These are phyloP conservation scores for Plenodomus lindquistii DNA, from an alignment of 2,329 filamentous ascomycete genomes.

Conservation along the genomic window DNA sequence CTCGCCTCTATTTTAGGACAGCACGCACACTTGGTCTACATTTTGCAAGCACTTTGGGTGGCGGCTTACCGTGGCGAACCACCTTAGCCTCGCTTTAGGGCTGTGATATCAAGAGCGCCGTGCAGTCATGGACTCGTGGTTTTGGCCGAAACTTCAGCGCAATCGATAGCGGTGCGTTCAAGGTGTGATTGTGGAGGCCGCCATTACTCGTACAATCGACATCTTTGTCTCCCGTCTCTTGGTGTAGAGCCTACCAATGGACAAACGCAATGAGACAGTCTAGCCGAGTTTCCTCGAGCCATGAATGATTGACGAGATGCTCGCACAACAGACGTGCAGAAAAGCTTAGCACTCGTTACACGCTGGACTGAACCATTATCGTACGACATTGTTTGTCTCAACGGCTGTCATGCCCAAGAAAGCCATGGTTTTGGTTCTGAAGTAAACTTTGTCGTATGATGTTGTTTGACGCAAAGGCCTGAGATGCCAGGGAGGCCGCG, in stretches of 20 bases:
- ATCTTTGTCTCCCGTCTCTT: no score
- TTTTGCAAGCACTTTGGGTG: constrained; percentile 17
- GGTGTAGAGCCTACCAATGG: no score
- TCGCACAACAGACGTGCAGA: constrained; percentile 7
- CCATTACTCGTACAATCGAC: background rate
- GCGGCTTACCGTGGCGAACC: constrained; percentile 4
- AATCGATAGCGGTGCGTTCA: background rate
- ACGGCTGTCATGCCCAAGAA: constrained; percentile 19
- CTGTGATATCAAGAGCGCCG: constrained; percentile 25
- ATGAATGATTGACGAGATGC: background rate
- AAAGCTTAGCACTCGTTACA: constrained; percentile 15
- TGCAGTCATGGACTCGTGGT: constrained; percentile 20
- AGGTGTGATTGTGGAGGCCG: constrained; percentile 9
- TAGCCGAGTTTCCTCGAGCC: background rate
- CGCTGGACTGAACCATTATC: constrained; percentile 35
- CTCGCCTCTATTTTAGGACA: constrained; percentile 31
- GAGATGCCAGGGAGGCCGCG: constrained; percentile 13
- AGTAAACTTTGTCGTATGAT: constrained; percentile 45
- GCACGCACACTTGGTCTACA: constrained; percentile 7
- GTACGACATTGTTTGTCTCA: constrained; percentile 39
- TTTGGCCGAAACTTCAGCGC: background rate
- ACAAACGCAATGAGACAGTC: no score
- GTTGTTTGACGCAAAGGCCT: constrained; percentile 35
- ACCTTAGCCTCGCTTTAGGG: constrained; percentile 29
- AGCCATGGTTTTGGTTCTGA: constrained; percentile 19